Evolutionary conservation across 257 asterid genomes (phyloP).

Genomic region (Primulina tabacum): DNA sequence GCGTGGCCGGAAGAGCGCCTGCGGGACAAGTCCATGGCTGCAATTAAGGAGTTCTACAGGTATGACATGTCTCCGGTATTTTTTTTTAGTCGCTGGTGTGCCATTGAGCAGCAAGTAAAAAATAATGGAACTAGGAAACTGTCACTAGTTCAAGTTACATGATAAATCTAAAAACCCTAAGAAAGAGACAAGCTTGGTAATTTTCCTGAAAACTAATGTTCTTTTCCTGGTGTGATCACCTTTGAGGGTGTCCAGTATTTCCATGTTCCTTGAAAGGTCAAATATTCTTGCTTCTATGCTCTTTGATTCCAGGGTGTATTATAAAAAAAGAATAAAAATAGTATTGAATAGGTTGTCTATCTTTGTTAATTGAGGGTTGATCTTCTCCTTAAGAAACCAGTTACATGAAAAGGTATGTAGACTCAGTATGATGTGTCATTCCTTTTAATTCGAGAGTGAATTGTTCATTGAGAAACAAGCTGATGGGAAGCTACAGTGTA

Average conservation of each 20-base stretch:
- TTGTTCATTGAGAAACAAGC: not conserved
- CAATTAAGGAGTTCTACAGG: constrained; percentile 90
- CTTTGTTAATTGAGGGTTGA: not conserved
- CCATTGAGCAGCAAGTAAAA: not conserved
- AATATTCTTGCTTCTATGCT: not conserved
- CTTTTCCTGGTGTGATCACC: not conserved
- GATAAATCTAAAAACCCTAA: too few relatives aligned
- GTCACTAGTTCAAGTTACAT: not conserved
- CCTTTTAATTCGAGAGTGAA: not conserved
- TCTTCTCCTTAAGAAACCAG: not conserved
- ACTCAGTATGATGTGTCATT: not conserved
- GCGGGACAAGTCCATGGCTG: constrained; percentile 60
- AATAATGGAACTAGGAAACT: not conserved
- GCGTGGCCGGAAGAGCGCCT: constrained; percentile 54
- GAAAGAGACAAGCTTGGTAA: not conserved
- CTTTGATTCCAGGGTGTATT: not conserved
- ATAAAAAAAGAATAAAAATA: too few relatives aligned
- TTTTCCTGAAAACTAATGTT: too few relatives aligned
- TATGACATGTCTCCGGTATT: constrained; percentile 22
- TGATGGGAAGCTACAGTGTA: not conserved
- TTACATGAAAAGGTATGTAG: not conserved
- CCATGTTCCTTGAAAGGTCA: not conserved
- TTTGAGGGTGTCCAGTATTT: not conserved
- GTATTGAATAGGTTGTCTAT: not conserved
- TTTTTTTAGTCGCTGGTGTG: not conserved